Percentiles rank a stretch among this genome's conserved stretches.
Evolutionary conservation across 2,329 filamentous ascomycete species (phyloP).

Genomic region (Byssochlamys sp.): DNA sequence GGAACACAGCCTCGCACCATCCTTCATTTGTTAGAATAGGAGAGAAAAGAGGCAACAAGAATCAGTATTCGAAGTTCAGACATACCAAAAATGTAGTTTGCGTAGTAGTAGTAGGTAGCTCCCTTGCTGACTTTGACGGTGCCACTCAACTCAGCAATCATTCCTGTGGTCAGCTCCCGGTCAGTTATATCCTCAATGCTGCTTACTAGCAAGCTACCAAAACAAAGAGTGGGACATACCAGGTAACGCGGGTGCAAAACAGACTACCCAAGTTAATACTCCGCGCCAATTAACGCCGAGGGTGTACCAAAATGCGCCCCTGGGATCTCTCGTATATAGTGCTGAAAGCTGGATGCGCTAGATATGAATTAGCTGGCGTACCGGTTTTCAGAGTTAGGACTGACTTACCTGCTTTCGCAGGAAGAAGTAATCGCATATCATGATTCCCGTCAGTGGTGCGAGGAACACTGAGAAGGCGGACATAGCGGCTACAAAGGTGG

Average conservation of each 20-base stretch:
- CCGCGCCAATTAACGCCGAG: background rate
- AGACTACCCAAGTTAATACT: background rate
- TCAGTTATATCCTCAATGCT: background rate
- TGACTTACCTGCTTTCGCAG: background rate
- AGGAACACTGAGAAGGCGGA: slow-evolving; percentile 36
- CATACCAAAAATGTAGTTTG: background rate
- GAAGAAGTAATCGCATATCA: slow-evolving; percentile 38
- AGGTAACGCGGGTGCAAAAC: background rate
- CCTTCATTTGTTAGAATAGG: background rate
- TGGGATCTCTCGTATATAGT: background rate
- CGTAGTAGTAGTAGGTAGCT: background rate
- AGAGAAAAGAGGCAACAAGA: background rate
- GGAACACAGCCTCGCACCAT: background rate
- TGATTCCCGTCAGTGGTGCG: slow-evolving; percentile 37
- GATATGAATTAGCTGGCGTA: background rate
- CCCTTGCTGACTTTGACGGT: background rate
- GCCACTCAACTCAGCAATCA: background rate
- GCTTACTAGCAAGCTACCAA: background rate
- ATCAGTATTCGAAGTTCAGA: background rate
- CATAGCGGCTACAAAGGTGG: slow-evolving; percentile 13
- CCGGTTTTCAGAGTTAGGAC: background rate
- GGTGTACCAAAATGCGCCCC: background rate
- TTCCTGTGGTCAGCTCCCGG: background rate
- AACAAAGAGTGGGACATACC: background rate
- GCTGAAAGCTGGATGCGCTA: background rate